phyloP scores from a whole-genome alignment of 805 yeast genomes.

The Candida easanensis region DNA sequence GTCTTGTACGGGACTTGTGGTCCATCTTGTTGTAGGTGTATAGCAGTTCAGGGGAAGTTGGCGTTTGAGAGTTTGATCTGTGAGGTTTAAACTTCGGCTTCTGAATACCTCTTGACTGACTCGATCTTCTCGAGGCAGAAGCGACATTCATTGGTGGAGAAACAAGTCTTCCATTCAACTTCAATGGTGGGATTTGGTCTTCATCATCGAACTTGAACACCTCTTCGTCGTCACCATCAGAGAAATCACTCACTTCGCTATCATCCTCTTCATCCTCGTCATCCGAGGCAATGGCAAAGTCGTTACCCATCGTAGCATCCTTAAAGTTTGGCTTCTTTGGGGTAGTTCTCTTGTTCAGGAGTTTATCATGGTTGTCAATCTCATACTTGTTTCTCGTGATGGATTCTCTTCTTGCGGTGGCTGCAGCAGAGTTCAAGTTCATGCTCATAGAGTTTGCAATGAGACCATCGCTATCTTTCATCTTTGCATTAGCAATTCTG shows the following conservation, averaged over 20 bases:
- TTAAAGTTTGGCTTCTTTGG: constrained; percentile 7
- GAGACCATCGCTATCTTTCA: constrained; percentile 37
- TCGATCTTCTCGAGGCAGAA: constrained; percentile 18
- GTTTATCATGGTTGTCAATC: constrained; percentile 25
- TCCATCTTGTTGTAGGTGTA: constrained; percentile 17
- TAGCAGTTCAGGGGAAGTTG: constrained; percentile 32
- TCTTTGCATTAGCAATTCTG: constrained; percentile 37
- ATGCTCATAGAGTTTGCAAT: neutral
- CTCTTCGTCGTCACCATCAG: constrained; percentile 32
- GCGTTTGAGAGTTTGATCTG: constrained; percentile 36
- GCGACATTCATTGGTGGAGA: constrained; percentile 21
- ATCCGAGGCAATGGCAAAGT: constrained; percentile 28
- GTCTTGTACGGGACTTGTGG: constrained; percentile 18
- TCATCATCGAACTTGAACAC: constrained; percentile 37
- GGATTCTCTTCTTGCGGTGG: constrained; percentile 29
- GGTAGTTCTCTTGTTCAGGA: constrained; percentile 11
- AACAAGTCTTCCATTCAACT: constrained; percentile 24
- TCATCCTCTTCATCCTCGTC: constrained; percentile 34
- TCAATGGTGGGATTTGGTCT: constrained; percentile 28
- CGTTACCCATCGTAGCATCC: constrained; percentile 27
- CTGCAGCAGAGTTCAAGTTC: constrained; percentile 7
- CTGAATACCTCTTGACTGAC: constrained; percentile 21
- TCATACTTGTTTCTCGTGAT: constrained; percentile 28
- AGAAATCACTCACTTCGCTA: constrained; percentile 24
- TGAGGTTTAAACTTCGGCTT: constrained; percentile 25